Evolutionary conservation across 345 rosid species (phyloP), one percentile per base, ranked within the genome.

Genomic region (Aquilaria yunnanensis): DNA sequence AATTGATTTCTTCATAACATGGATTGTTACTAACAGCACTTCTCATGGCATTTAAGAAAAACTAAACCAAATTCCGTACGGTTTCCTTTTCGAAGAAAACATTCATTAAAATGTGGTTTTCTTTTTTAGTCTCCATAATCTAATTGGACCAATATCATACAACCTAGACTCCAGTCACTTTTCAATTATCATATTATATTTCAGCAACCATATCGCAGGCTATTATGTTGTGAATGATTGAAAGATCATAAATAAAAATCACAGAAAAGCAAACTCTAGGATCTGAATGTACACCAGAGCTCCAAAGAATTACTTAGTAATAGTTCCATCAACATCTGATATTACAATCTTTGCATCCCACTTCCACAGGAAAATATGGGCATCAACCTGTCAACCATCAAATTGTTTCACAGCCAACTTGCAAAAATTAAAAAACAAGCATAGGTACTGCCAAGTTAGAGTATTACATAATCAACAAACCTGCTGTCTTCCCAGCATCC

Each of bases 251-350:
- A 37, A 37, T 37, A 9, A 2, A 37, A 23, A 23, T 23, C 23
- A 23, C 23, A 23, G 23, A 23, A 23, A 23, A 23, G 23, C 23
- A 23, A 37, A 37, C 43, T 37, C 43, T 37, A 37, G 43, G 5
- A 37, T 37, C 43, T 3, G 43, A 37, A 37, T 37, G 23, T 23
- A 37, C 43, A 37, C 8, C 7, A 37, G 43, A 37, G 48, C 14
- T n/a, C 41, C 16, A 23, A 32, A 51, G 50, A 54, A 78, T 51
- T 78, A 89, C 96, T 82, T 89, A 53, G 96, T 89, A 80, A 89
- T 89, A 53, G 96, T 89, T 66, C 96, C 96, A 78, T 89, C 96
- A 53, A 89, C 96, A 70, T 89, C 96, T 51, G 96, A 89, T 62
- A 89, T 86, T 33, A 89, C 96, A 69, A 89, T 89, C 56, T 81